phyloP scores from a whole-genome alignment of 1,284 basidiomycete species.

The Baeospora myosura region DNA sequence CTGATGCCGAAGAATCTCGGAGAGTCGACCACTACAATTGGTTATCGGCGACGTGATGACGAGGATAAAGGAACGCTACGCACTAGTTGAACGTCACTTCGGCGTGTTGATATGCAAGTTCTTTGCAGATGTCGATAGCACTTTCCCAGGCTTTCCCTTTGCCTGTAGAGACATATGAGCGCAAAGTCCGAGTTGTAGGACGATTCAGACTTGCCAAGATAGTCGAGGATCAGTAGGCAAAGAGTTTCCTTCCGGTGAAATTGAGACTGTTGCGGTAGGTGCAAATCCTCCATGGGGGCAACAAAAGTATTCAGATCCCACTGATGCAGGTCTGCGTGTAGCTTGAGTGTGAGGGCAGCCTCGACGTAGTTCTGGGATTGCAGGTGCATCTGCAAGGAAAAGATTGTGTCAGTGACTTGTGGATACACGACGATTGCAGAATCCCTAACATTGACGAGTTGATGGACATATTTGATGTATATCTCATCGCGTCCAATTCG shows the following conservation, averaged over 20 bases:
- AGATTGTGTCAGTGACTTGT: too few relatives aligned
- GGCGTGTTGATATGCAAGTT: conserved; percentile 78
- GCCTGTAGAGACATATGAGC: conserved; percentile 36
- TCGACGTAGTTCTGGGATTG: conserved; percentile 87
- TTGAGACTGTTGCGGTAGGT: conserved; percentile 85
- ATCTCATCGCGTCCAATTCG: conserved; percentile 83
- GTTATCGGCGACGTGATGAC: conserved; percentile 9
- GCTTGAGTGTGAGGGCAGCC: conserved; percentile 84
- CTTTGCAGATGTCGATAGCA: conserved; percentile 89
- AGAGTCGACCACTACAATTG: conserved; percentile 56
- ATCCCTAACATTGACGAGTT: conserved; percentile 75
- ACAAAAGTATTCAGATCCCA: conserved; percentile 81
- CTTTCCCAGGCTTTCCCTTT: conserved; percentile 96
- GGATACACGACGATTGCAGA: background rate
- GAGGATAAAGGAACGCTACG: conserved; percentile 19
- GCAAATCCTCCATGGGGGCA: conserved; percentile 80
- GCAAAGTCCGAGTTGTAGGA: background rate
- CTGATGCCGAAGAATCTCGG: conserved; percentile 81
- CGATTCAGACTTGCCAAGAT: conserved; percentile 51
- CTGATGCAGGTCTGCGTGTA: conserved; percentile 90
- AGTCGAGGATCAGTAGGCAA: conserved; percentile 80
- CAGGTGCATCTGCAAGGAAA: conserved; percentile 59
- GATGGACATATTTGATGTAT: conserved; percentile 91
- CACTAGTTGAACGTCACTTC: conserved; percentile 88
- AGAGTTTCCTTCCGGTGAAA: conserved; percentile 93